Base-by-base conservation (phyloP, 495 filamentous ascomycete genomes). In the Usnea hakonensis region DNA sequence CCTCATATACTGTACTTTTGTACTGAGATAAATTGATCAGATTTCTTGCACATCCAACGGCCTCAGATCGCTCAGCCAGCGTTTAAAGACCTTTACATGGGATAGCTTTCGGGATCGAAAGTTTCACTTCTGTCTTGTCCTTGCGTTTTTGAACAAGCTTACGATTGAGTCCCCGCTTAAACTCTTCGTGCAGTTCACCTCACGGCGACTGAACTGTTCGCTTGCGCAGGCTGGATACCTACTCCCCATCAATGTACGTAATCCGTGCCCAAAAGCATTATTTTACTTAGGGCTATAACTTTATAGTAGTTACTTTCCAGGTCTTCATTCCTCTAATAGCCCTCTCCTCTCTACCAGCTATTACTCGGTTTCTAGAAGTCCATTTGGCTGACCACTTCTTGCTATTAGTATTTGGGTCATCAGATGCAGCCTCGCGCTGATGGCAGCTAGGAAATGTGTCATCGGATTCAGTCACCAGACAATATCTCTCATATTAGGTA, bases 381-480 rank as follows among this genome's bases (percentile, higher is more conserved):
- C 3, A 55, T 32, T 21, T 55, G 53, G n/a, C 8, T 28, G 28
- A 32, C 53, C 3, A 55, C 5, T 28, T 32, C 53, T 55, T 55
- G 6, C 23, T 32, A 32, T 55, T 28, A 28, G 33, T 55, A 21
- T 55, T 23, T 28, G 3, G 28, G 33, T 55, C 17, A 55, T 55
- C 5, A 55, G 53, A 55, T 55, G 53, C 21, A 28, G 53, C 53
- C 53, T 55, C 53, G 53, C 53, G 21, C 21, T 55, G 23, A n/a
- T 55, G 53, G 53, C 53, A 32, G 28, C 28, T 32, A 28, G 53
- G 53, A 55, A 55, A 7, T 55, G 53, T 32, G 28, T 55, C 7
- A 55, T 55, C 17, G 53, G 53, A 55, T 55, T 55, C 53, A 55
- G 53, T 55, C 53, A 55, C 23, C 53, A 55, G 53, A 55, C n/a